These are phyloP conservation scores for Pistacia atlantica DNA, from an alignment of 345 rosid species.

Conservation along the genomic window DNA sequence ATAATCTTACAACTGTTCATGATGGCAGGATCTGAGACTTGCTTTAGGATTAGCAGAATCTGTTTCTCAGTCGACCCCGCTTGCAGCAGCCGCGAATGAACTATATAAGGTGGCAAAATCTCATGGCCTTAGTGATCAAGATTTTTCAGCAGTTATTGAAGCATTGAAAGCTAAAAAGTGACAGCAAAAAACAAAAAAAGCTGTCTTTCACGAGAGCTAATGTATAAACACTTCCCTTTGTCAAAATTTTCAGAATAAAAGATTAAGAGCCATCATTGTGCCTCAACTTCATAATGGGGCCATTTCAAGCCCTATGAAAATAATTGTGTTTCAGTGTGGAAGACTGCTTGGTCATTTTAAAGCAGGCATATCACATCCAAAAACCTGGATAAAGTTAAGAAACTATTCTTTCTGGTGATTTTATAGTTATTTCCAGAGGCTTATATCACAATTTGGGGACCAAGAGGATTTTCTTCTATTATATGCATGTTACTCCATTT, in stretches of 20 bases:
- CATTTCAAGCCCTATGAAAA: background rate
- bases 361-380: background rate
- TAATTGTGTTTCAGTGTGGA: background rate
- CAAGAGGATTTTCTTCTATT: too few species aligned
- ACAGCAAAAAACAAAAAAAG: background rate
- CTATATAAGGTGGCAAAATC: constrained; percentile 84
- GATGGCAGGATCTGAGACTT: constrained; percentile 79
- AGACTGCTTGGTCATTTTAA: background rate
- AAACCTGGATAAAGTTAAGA: too few species aligned
- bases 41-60: constrained; percentile 91
- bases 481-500: too few species aligned
- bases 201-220: background rate
- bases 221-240: background rate
- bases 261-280: too few species aligned
- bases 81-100: constrained; percentile 92
- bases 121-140: constrained; percentile 77
- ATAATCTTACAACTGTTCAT: constrained; percentile 3
- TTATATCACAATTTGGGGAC: too few species aligned
- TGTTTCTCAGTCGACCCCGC: constrained; percentile 82
- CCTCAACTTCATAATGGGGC: background rate
- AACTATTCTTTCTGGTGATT: too few species aligned
- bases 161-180: constrained; percentile 58
- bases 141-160: constrained; percentile 92
- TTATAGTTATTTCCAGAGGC: too few species aligned
- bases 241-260: background rate